Evolutionary conservation across 2,329 filamentous ascomycete species (phyloP).

Genomic region (Conoideocrella luteorostrata): DNA sequence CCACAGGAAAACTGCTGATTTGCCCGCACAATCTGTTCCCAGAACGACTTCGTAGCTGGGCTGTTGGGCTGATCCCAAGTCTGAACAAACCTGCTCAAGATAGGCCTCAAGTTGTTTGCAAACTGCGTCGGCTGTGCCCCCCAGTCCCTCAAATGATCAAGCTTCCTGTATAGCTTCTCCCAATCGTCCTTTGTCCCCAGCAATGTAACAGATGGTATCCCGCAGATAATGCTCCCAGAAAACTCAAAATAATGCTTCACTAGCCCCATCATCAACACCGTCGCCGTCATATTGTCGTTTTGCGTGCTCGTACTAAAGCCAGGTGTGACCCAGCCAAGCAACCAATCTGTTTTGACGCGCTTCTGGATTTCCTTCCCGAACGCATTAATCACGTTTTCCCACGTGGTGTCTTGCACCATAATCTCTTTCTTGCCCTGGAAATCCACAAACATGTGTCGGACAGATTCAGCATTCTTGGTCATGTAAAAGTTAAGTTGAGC

Average conservation of each 20-base stretch:
- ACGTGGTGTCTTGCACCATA: conserved; percentile 17
- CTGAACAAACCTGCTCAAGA: conserved; percentile 37
- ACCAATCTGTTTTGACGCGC: conserved; percentile 32
- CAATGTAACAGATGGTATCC: conserved; percentile 36
- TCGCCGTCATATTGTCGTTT: conserved; percentile 32
- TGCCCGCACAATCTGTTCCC: conserved; percentile 34
- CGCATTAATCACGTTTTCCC: conserved; percentile 19
- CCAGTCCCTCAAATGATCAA: conserved; percentile 37
- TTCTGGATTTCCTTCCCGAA: conserved; percentile 35
- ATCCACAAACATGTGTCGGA: conserved; percentile 39
- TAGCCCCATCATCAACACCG: conserved; percentile 38
- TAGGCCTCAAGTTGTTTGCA: conserved; percentile 32
- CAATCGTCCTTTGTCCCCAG: conserved; percentile 33
- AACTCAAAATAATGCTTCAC: conserved; percentile 34
- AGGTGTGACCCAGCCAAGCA: conserved; percentile 35
- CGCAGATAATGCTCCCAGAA: conserved; percentile 31
- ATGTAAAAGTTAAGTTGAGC: conserved; percentile 46
- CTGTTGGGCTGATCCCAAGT: conserved; percentile 34
- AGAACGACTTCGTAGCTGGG: conserved; percentile 31
- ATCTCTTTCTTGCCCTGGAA: conserved; percentile 38
- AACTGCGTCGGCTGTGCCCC: conserved; percentile 37
- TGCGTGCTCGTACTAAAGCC: conserved; percentile 35
- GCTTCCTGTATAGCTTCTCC: conserved; percentile 30
- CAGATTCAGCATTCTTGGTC: conserved; percentile 37
- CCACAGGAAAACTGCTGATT: conserved; percentile 23